Base-by-base conservation (phyloP, 202 grass and related monocot species). In the Setaria italica region DNA sequence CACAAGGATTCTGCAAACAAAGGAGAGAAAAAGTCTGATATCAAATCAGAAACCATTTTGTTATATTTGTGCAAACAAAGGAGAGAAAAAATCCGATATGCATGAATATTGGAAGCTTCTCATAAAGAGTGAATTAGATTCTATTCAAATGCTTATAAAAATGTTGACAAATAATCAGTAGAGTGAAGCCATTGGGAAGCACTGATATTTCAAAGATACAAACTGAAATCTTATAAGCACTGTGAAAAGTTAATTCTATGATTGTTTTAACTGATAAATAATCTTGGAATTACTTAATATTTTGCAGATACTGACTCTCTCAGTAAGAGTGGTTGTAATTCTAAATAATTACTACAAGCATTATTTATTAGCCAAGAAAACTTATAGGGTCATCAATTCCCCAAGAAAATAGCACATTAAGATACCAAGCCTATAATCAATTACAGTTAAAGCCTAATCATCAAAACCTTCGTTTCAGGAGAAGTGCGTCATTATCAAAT, bases 1-100 rank as follows among this genome's bases (percentile, higher is more conserved):
- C 69, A 90, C 19, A 47, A 72, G 65, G 81, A 72, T 81, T 88
- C 89, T 91, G 89, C 76, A 81, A 85, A 81, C 47, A 82, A 56
- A 77, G 32, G n/a, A 81, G 82, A 77, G 39, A 67, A 72, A 85
- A 13, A 77, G 63, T 84, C 83, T 80, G 45, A 70, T 53, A 41
- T 62, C 14, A 34, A 59, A 70, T 85, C 45, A 56, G 12, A 90
- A 57, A 77, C 32, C 58, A 32, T 67, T 67, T 69, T 69, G 20
- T 49, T 13, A 29, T 62, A 77, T 82, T 77, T 64, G 3, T 34
- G 55, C 14, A 77, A 20, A 48, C 60, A 66, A 80, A 4, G 21
- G 50, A 33, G 63, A 49, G 25, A 25, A 0, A 25, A 0, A 25
- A 25, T 25, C 25, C 25, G 25, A 48, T 35, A 73, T 67, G 11